phyloP scores from a whole-genome alignment of 805 yeast species.

The Nakazawaea wickerhamii region DNA sequence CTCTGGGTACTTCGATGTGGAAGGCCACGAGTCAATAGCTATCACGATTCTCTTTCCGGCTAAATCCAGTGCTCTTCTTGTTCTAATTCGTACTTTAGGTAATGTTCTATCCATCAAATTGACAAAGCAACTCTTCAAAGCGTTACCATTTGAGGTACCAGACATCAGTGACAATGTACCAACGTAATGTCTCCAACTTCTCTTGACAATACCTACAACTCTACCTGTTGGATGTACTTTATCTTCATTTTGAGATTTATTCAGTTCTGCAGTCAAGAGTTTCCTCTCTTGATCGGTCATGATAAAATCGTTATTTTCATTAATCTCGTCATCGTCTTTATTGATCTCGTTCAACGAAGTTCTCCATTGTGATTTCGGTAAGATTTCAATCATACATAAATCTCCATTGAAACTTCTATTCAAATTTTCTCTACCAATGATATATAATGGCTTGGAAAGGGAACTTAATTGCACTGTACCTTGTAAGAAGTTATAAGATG shows the following conservation, averaged over 20 bases:
- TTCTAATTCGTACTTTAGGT: constrained; percentile 81
- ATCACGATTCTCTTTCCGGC: constrained; percentile 88
- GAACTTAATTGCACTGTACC: constrained; percentile 71
- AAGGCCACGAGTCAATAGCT: constrained; percentile 91
- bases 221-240: constrained; percentile 87
- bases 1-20: constrained; percentile 76
- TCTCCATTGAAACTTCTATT: constrained; percentile 94
- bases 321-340: constrained; percentile 59
- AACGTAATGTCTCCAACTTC: constrained; percentile 95
- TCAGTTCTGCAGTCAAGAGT: constrained; percentile 72
- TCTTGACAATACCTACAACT: constrained; percentile 79
- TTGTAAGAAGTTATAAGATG: constrained; percentile 83
- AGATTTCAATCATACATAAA: constrained; percentile 80
- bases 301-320: constrained; percentile 37
- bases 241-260: constrained; percentile 46
- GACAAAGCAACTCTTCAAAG: constrained; percentile 77
- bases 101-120: constrained; percentile 83
- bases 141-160: constrained; percentile 48
- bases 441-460: constrained; percentile 74
- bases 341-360: constrained; percentile 68
- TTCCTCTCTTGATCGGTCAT: constrained; percentile 69
- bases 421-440: constrained; percentile 77
- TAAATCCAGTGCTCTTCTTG: constrained; percentile 78
- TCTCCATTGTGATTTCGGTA: constrained; percentile 85
- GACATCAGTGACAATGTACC: constrained; percentile 80